Evolutionary conservation across 768 basidiomycete species (phyloP).

Genomic region (Trametes cubensis): DNA sequence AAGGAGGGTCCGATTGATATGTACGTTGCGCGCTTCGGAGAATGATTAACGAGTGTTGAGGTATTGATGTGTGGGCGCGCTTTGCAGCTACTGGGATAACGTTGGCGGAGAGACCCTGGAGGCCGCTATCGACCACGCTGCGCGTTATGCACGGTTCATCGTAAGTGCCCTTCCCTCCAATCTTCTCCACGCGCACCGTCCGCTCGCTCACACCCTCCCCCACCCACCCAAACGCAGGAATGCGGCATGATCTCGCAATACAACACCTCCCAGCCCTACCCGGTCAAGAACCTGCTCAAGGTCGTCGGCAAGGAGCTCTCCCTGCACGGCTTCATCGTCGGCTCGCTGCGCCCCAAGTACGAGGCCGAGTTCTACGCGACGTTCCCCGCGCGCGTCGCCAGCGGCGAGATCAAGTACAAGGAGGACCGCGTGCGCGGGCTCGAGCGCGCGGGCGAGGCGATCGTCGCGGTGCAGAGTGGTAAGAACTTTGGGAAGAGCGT

Average conservation of each 20-base stretch:
- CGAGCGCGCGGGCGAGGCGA: constrained; percentile 38
- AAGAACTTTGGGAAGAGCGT: constrained; percentile 41
- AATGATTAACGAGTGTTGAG: too few relatives aligned
- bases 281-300: constrained; percentile 31
- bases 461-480: constrained; percentile 40
- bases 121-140: constrained; percentile 28
- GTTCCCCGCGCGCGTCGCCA: constrained; percentile 33
- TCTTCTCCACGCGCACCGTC: neutral
- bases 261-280: constrained; percentile 27
- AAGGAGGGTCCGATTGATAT: constrained; percentile 62
- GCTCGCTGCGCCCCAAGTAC: constrained; percentile 29
- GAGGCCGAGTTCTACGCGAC: constrained; percentile 35
- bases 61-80: neutral
- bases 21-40: constrained; percentile 29
- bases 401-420: constrained; percentile 40
- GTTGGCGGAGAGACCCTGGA: constrained; percentile 38
- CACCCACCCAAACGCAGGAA: constrained; percentile 18
- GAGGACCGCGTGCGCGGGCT: constrained; percentile 39
- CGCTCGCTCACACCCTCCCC: neutral
- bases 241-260: constrained; percentile 37
- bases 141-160: constrained; percentile 27
- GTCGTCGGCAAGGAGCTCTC: constrained; percentile 34
- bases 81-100: constrained; percentile 37
- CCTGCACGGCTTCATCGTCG: constrained; percentile 37
- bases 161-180: constrained; percentile 14